Conservation (phyloP, 1,139 yeast species). For the Hyphopichia fennica region DNA sequence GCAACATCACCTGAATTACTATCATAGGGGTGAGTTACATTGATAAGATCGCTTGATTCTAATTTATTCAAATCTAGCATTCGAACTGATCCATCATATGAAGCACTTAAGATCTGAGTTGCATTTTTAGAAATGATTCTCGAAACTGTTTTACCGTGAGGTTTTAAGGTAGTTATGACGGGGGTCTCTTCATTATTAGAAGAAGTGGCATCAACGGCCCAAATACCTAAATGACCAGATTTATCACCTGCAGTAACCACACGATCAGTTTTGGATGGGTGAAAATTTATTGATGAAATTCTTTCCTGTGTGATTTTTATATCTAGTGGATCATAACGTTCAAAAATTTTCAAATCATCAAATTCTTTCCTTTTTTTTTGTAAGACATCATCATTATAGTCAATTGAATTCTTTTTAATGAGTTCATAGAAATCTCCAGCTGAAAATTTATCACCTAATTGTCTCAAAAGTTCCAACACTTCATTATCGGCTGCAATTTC, state of each 20-base stretch:
- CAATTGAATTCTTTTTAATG: slow-evolving; percentile 27
- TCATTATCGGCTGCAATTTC: slow-evolving; percentile 33
- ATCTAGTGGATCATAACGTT: slow-evolving; percentile 65
- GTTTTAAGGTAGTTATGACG: slow-evolving; percentile 59
- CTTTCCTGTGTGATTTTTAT: slow-evolving; percentile 72
- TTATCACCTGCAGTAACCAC: slow-evolving; percentile 86
- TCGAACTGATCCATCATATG: slow-evolving; percentile 88
- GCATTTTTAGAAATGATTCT: slow-evolving; percentile 54
- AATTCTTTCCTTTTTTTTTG: slow-evolving; percentile 52
- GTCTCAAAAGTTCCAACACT: slow-evolving; percentile 40
- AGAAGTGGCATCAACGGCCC: slow-evolving; percentile 61
- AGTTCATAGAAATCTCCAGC: slow-evolving; percentile 77
- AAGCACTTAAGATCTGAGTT: slow-evolving; percentile 61
- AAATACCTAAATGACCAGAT: slow-evolving; percentile 79
- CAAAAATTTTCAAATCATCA: slow-evolving; percentile 49
- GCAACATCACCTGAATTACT: slow-evolving; percentile 46
- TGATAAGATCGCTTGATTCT: slow-evolving; percentile 56
- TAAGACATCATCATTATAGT: slow-evolving; percentile 37
- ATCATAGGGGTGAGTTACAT: slow-evolving; percentile 51
- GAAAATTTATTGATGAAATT: slow-evolving; percentile 71
- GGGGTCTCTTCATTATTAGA: slow-evolving; percentile 34
- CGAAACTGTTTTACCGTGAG: slow-evolving; percentile 77
- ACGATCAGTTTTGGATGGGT: slow-evolving; percentile 65
- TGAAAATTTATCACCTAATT: slow-evolving; percentile 57
- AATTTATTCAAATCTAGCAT: slow-evolving; percentile 64